Percentiles rank a stretch among this genome's conserved stretches.
Evolutionary conservation across 2,329 filamentous ascomycete genomes (phyloP).

Genomic region (Colletotrichum scovillei): DNA sequence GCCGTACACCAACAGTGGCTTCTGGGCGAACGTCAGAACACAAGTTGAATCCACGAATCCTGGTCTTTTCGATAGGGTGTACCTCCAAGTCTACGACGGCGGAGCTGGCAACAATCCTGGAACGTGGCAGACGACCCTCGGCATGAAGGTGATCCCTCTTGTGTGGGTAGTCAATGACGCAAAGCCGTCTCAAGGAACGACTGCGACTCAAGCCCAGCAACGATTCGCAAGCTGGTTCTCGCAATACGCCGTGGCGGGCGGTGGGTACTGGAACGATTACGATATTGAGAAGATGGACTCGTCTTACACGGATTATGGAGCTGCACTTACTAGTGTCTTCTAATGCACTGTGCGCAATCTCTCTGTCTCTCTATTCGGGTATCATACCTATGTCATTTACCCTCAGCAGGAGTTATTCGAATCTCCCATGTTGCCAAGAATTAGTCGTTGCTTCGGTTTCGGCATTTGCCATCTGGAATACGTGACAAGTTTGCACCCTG

Average conservation of each 20-base stretch:
- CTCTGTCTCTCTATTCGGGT: neutral
- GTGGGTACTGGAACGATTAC: conserved; percentile 59
- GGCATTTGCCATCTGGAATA: neutral
- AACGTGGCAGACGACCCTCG: conserved; percentile 50
- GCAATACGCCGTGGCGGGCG: conserved; percentile 46
- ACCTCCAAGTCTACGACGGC: conserved; percentile 58
- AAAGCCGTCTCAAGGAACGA: conserved; percentile 54
- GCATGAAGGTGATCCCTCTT: conserved; percentile 55
- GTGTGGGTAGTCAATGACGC: conserved; percentile 59
- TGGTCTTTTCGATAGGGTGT: conserved; percentile 51
- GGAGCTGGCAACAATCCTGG: conserved; percentile 53
- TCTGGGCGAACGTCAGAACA: conserved; percentile 48
- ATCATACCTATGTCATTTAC: neutral
- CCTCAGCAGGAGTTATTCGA: neutral
- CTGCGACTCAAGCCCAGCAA: conserved; percentile 47
- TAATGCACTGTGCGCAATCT: neutral
- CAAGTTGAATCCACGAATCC: conserved; percentile 44
- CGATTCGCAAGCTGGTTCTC: conserved; percentile 49
- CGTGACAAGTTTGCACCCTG: neutral
- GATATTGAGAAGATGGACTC: conserved; percentile 57
- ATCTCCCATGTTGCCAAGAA: neutral
- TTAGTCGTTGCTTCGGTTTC: neutral
- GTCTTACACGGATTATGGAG: conserved; percentile 49
- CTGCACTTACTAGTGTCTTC: conserved; percentile 43
- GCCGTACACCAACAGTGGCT: conserved; percentile 53